These are phyloP conservation scores for Fusarium heterosporum DNA, from an alignment of 2,329 filamentous ascomycete species.

Conservation along the genomic window DNA sequence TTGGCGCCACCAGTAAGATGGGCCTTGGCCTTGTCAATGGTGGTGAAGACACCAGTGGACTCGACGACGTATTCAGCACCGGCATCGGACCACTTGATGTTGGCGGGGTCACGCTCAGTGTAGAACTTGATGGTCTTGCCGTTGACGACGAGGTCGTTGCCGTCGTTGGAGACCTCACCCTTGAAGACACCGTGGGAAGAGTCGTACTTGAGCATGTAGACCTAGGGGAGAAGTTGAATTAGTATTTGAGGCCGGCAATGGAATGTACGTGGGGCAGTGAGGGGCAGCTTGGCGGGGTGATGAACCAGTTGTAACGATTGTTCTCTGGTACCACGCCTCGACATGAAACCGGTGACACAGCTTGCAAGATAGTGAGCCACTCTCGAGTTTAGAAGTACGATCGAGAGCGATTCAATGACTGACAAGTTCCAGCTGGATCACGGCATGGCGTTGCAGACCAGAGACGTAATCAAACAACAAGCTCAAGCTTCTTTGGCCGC, in stretches of 20 bases:
- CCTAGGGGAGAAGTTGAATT: slow-evolving; percentile 62
- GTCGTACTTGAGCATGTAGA: slow-evolving; percentile 99
- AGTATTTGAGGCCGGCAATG: slow-evolving; percentile 28
- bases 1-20: slow-evolving; percentile 98
- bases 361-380: neutral
- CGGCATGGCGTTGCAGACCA: neutral
- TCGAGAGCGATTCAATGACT: neutral
- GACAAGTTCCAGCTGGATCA: neutral
- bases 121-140: slow-evolving; percentile 97
- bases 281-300: slow-evolving; percentile 25
- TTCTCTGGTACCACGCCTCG: neutral
- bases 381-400: neutral
- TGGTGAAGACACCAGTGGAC: slow-evolving; percentile 99
- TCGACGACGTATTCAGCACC: slow-evolving; percentile 95
- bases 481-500: neutral
- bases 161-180: slow-evolving; percentile 81
- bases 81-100: slow-evolving; percentile 90
- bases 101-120: slow-evolving; percentile 87
- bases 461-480: neutral
- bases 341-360: neutral
- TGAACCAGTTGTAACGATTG: neutral
- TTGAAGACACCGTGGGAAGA: slow-evolving; percentile 97
- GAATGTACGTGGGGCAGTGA: slow-evolving; percentile 25
- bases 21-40: slow-evolving; percentile 91
- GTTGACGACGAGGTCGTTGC: slow-evolving; percentile 84